Conservation (phyloP, 768 basidiomycete species). For the Lanmaoa rubissima region DNA sequence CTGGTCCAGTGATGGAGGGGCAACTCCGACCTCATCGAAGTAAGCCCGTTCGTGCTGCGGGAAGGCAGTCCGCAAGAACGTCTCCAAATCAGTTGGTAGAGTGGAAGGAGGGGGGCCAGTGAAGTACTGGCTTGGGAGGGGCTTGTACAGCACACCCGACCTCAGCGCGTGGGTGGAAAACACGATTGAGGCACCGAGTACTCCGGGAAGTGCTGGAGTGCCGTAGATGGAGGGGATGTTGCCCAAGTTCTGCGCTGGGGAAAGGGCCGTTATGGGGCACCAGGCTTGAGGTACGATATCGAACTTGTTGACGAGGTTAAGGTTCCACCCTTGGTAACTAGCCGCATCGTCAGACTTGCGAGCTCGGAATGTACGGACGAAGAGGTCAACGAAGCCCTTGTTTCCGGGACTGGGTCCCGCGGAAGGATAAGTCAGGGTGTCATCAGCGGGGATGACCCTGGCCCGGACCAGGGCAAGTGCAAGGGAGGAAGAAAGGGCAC, state of each 20-base stretch:
- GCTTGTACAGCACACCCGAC: conserved; percentile 4
- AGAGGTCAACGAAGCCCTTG: conserved; percentile 1
- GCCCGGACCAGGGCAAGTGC: conserved; percentile 10
- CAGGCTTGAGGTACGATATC: conserved; percentile 17
- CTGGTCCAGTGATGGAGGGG: background rate
- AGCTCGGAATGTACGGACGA: background rate
- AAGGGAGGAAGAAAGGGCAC: conserved; percentile 9
- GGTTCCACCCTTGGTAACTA: conserved; percentile 16
- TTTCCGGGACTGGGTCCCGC: conserved; percentile 17
- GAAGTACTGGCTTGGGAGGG: conserved; percentile 9
- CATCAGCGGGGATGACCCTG: conserved; percentile 38
- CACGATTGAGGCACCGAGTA: background rate
- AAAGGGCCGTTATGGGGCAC: background rate
- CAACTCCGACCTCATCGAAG: background rate
- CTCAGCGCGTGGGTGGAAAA: background rate
- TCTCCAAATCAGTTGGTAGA: background rate
- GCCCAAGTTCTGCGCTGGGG: conserved; percentile 9
- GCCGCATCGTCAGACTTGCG: background rate
- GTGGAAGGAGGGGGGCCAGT: background rate
- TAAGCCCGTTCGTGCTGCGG: background rate
- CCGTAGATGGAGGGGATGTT: conserved; percentile 17
- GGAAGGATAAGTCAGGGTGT: conserved; percentile 6
- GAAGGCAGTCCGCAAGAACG: background rate
- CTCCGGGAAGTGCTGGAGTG: background rate
- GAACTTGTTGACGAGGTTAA: conserved; percentile 16